Percentiles rank a stretch among this genome's conserved stretches.
Evolutionary conservation across 1,284 basidiomycete genomes (phyloP).

Genomic region (Schizopora paradoxa): DNA sequence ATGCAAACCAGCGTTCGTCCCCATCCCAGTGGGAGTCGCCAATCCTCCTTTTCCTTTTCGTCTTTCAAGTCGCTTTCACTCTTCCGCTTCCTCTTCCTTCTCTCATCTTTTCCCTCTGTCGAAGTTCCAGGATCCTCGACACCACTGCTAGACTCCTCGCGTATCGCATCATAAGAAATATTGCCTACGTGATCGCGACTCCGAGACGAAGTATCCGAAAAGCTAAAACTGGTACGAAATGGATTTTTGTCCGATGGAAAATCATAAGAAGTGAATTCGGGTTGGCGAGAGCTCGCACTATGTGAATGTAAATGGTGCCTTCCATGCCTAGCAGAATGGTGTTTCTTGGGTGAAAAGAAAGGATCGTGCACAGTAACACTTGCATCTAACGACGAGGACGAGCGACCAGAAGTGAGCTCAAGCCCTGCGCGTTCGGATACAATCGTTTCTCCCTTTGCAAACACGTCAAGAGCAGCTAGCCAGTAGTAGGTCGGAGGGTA

Average conservation of each 20-base stretch:
- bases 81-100: not conserved
- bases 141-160: not conserved
- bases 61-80: not conserved
- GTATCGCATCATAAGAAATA: not conserved
- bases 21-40: slow-evolving; percentile 63
- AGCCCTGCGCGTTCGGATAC: slow-evolving; percentile 36
- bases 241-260: too few species aligned
- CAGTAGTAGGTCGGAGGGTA: slow-evolving; percentile 51
- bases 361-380: not conserved
- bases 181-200: too few species aligned
- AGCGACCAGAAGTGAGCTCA: slow-evolving; percentile 20
- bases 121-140: too few species aligned
- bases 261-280: too few species aligned
- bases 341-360: too few species aligned
- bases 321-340: not conserved
- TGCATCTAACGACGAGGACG: not conserved
- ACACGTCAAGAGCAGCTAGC: slow-evolving; percentile 59
- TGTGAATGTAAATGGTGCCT: not conserved
- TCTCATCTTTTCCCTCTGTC: slow-evolving; percentile 1
- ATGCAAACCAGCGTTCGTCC: slow-evolving; percentile 55
- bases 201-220: not conserved
- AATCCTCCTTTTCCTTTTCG: slow-evolving; percentile 39
- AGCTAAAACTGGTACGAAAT: too few species aligned
- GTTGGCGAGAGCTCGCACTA: not conserved
- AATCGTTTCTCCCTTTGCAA: slow-evolving; percentile 58